These are phyloP conservation scores for Lizanozyma gosingica DNA, from an alignment of 1,139 yeast species.

Conservation along the genomic window DNA sequence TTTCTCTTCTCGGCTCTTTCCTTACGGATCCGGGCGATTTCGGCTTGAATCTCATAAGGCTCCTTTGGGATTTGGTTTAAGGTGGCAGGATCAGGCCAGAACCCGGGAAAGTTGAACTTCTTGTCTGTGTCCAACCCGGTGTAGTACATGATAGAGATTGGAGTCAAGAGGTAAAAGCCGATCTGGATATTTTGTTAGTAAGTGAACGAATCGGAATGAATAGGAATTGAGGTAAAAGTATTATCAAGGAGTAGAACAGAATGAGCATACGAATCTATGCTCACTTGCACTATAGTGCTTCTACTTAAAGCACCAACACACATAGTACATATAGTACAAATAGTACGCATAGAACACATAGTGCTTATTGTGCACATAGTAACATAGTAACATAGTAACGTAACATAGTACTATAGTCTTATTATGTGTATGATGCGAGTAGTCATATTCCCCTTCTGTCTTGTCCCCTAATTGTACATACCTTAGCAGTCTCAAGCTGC, in stretches of 20 bases:
- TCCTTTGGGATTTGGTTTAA: constrained; percentile 88
- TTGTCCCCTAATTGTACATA: constrained; percentile 20
- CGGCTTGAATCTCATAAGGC: constrained; percentile 86
- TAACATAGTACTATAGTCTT: no score
- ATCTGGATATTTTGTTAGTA: constrained; percentile 39
- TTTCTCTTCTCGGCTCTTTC: constrained; percentile 67
- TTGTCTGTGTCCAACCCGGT: constrained; percentile 85
- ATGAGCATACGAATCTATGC: no score
- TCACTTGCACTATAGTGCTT: no score
- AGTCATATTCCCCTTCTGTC: no score
- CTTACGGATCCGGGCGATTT: constrained; percentile 73
- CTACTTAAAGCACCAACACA: no score
- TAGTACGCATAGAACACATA: no score
- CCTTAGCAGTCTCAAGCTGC: constrained; percentile 62
- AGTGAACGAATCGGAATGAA: constrained; percentile 1
- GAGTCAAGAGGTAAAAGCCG: constrained; percentile 78
- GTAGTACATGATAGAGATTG: constrained; percentile 83
- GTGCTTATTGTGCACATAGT: no score
- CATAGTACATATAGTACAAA: no score
- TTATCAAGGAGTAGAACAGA: neutral
- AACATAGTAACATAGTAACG: no score
- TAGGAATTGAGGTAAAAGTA: neutral
- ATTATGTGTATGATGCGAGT: no score
- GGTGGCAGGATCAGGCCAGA: constrained; percentile 95
- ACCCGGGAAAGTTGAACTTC: constrained; percentile 87